Base-by-base conservation (phyloP, 352 stramenopile species). In the Phytophthora multivora region DNA sequence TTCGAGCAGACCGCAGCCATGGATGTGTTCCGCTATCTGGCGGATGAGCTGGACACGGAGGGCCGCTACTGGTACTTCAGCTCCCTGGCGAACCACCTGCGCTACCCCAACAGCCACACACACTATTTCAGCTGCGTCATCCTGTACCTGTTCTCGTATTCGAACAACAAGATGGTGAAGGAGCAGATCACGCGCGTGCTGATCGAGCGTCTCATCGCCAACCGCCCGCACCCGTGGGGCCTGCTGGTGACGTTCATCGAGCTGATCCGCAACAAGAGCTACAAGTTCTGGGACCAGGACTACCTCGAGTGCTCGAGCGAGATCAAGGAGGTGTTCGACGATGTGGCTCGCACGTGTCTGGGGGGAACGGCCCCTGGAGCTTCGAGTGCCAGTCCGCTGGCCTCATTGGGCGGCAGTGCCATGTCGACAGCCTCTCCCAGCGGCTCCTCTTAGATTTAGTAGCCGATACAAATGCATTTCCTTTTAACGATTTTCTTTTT, bases 111-210 rank as follows among this genome's bases (percentile, higher is more conserved):
- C 71, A 98, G 90, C 72, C 97, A 99, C 83, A 99, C 98, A 45
- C 97, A 99, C 80, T 99, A 99, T 79, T 99, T 99, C 66, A 99
- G 93, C 57, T 99, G 95, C 75, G 95, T 99, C 2, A 97, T 99
- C 73, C 84, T 99, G 9, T 99, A 98, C 69, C 77, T 99, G 16
- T 99, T 99, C 69, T 98, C 93, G 56, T 97, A 99, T 65, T 97
- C 95, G 28, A 97, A 80, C 58, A 95, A 94, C 73, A 97, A 99
- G 62, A 91, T 93, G 65, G 93, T 99, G 12, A 98, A 98, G 79
- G 97, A 99, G 75, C 87, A 97, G 73, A 98, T 99, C 43, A 99
- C 98, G 36, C 88, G 98, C 52, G 97, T 99, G 28, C 85, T 99
- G 28, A 94, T 99, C 30, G 97, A 99, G 80, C 86, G 97, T n/a